phyloP scores from a whole-genome alignment of 306 rosid species.

The Citrullus mucosospermus region DNA sequence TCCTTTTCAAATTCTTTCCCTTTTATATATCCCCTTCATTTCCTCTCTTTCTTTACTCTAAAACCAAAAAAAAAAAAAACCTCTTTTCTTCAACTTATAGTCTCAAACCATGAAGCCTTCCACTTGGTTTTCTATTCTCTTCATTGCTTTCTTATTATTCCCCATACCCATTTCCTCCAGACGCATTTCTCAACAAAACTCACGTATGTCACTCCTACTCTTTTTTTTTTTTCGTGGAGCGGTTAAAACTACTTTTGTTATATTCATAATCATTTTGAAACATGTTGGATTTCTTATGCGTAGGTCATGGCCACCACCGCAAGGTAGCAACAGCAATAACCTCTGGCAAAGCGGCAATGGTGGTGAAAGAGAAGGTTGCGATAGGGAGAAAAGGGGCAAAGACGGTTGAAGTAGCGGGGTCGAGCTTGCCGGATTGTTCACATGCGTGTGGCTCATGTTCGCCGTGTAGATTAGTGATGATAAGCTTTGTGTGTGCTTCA shows the following conservation, averaged over 20 bases:
- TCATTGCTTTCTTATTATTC: constrained; percentile 20
- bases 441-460: constrained; percentile 79
- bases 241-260: too few relatives aligned
- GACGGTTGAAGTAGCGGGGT: constrained; percentile 56
- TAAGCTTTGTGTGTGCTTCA: constrained; percentile 63
- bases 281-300: not conserved
- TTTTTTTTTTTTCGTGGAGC: too few relatives aligned
- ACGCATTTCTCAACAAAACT: constrained; percentile 25
- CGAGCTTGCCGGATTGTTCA: constrained; percentile 69
- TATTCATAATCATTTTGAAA: too few relatives aligned
- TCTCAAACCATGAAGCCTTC: constrained; percentile 20
- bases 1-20: not conserved
- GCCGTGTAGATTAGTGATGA: constrained; percentile 67
- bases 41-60: not conserved
- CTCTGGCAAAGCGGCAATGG: too few relatives aligned
- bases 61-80: not conserved
- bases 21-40: not conserved
- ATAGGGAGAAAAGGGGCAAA: constrained; percentile 14
- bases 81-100: not conserved
- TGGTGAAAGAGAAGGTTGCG: not conserved
- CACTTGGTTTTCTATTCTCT: constrained; percentile 7
- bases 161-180: constrained; percentile 35
- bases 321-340: not conserved
- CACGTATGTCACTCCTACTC: not conserved
- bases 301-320: constrained; percentile 6